A percentile compares a stretch with the other conserved stretches of the same genome.
Evolutionary conservation across 345 rosid genomes (phyloP).

Genomic region (Diplotaxis tenuifolia): DNA sequence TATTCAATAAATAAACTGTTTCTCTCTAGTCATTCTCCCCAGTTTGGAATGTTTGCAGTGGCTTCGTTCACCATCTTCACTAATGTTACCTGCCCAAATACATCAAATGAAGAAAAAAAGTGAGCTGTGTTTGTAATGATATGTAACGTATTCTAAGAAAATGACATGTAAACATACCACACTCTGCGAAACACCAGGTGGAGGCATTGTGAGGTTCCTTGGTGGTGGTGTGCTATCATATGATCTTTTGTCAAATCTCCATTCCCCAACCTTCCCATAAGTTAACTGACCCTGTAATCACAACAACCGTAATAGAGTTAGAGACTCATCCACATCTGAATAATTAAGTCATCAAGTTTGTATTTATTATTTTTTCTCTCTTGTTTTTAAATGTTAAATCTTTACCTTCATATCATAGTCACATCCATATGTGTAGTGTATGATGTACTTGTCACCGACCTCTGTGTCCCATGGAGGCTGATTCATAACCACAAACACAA

Average conservation of each 20-base stretch:
- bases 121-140: constrained; percentile 5
- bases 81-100: constrained; percentile 64
- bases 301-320: not conserved
- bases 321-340: not conserved
- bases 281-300: constrained; percentile 63
- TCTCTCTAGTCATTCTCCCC: constrained; percentile 48
- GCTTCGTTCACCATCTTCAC: constrained; percentile 98
- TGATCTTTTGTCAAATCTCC: constrained; percentile 98
- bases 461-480: constrained; percentile 99
- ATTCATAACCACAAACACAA: constrained; percentile 36
- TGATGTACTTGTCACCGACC: constrained; percentile 75
- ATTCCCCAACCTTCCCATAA: constrained; percentile 90
- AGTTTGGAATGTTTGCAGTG: constrained; percentile 76
- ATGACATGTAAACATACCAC: constrained; percentile 62
- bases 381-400: not conserved
- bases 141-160: too few species aligned
- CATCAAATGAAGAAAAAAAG: not conserved
- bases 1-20: not conserved
- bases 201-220: constrained; percentile 87
- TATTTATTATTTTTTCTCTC: not conserved
- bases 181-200: constrained; percentile 87
- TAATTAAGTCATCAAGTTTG: not conserved
- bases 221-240: constrained; percentile 61
- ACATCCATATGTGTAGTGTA: constrained; percentile 96
- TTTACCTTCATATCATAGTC: constrained; percentile 88